Evolutionary conservation across 1,284 basidiomycete species (phyloP).

Genomic region (Ceratobasidium sp.): DNA sequence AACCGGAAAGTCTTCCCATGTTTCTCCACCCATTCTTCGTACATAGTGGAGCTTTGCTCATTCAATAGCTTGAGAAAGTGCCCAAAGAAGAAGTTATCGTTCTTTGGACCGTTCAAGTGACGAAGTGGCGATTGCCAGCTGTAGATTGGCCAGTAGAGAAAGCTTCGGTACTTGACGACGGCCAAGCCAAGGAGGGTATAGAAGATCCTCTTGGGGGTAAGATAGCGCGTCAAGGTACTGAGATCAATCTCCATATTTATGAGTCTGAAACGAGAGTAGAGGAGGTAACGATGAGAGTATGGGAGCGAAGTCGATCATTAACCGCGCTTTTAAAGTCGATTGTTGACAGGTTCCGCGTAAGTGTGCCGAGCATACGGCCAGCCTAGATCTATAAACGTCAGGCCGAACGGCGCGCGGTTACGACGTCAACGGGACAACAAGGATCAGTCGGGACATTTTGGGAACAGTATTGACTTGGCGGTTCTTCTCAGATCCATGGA

Average conservation of each 20-base stretch:
- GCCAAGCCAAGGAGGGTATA: constrained; percentile 11
- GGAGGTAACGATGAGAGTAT: no score
- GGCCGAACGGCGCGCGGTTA: constrained; percentile 18
- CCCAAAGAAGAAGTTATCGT: constrained; percentile 40
- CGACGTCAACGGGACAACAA: constrained; percentile 7
- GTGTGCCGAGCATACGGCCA: background rate
- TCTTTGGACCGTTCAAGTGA: constrained; percentile 13
- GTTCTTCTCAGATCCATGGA: background rate
- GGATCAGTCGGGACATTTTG: constrained; percentile 16
- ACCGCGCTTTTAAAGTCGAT: background rate
- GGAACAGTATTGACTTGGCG: background rate
- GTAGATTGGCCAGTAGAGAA: constrained; percentile 11
- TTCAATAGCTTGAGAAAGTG: constrained; percentile 33
- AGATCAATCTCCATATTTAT: constrained; percentile 2
- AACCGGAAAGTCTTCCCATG: constrained; percentile 43
- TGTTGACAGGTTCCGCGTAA: background rate
- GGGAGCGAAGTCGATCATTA: background rate
- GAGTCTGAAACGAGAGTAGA: no score
- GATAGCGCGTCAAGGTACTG: background rate
- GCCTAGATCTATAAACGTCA: background rate
- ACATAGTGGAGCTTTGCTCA: constrained; percentile 4
- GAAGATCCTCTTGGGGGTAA: background rate
- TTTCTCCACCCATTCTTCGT: constrained; percentile 39
- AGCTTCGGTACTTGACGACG: constrained; percentile 15
- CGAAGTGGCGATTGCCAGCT: constrained; percentile 26